Base-by-base conservation (phyloP, 768 basidiomycete genomes). In the Leccinum barrowsii region DNA sequence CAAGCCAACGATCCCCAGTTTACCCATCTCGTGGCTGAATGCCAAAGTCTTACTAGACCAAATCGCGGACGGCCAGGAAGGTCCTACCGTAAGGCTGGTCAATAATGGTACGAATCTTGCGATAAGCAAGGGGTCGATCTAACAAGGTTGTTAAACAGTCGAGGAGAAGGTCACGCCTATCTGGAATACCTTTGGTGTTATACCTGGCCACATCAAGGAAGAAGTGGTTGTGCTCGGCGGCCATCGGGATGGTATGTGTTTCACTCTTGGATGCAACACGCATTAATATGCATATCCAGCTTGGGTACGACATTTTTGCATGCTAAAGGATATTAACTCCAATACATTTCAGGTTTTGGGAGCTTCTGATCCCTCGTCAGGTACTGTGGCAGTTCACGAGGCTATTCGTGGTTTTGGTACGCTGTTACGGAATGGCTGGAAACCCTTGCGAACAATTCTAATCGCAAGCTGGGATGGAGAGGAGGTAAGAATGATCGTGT, bases 21-120 rank as follows among this genome's bases (percentile, higher is more conserved):
- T 98, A n/a, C 96, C 96, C 1, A 84, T 98, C 61, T 92, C 89
- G 0, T 96, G 92, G 87, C 75, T 76, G 51, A 97, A 94, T 67
- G 94, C 92, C 1, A 73, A 86, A 60, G 78, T 80, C 17, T 74
- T 94, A 7, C 75, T 94, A 8, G 77, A 72, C 44, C 71, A 82
- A 57, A 61, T 78, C 24, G 72, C 78, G 50, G 63, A 70, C 77
- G 59, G 71, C 65, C 55, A 75, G 54, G 70, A 65, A 35, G 65
- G 70, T 50, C 75, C 73, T 48, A 77, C 68, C 42, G 69, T 87
- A 21, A 80, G 78, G 54, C 68, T 84, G 52, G 79, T 83, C 13
- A 86, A 85, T 63, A 78, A 81, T 62, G 83, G 85, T 83, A 52
- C 68, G 68, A 50, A 13, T 40, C 50, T 4, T 7, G 52, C 40